These are phyloP conservation scores for Acer saccharum DNA, from an alignment of 345 rosid genomes.

Conservation along the genomic window DNA sequence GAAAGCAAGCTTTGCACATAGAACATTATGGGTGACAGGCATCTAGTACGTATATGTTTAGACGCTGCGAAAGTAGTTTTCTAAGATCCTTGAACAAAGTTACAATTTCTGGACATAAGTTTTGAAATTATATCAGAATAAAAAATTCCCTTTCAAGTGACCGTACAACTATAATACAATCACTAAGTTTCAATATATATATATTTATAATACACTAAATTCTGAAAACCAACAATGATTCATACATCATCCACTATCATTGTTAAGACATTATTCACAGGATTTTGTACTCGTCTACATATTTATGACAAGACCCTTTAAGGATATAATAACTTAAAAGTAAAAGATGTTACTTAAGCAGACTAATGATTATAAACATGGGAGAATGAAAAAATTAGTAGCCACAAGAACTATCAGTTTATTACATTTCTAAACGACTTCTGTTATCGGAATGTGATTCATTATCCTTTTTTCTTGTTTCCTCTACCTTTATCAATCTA, in stretches of 20 bases:
- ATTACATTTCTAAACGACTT: not conserved
- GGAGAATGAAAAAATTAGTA: too few relatives aligned
- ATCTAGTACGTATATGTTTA: not conserved
- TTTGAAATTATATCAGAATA: not conserved
- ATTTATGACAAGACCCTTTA: not conserved
- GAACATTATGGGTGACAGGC: not conserved
- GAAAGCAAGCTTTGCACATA: not conserved
- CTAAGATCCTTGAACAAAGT: not conserved
- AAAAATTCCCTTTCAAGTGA: not conserved
- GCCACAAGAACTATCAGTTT: not conserved
- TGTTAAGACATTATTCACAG: not conserved
- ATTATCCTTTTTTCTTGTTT: too few relatives aligned
- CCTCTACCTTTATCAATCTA: too few relatives aligned
- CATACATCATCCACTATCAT: not conserved
- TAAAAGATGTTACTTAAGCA: not conserved
- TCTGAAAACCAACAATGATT: not conserved
- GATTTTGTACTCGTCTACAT: not conserved
- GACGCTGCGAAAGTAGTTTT: not conserved
- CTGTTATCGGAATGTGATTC: slow-evolving; percentile 5
- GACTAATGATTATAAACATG: not conserved
- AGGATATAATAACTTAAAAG: not conserved
- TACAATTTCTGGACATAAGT: not conserved
- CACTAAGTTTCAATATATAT: too few relatives aligned
- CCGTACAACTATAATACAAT: not conserved
- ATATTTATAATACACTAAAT: not conserved